Percentiles rank a stretch among this genome's conserved stretches.
phyloP scores from a whole-genome alignment of 768 basidiomycete species.

The Rossbeevera mucosa region DNA sequence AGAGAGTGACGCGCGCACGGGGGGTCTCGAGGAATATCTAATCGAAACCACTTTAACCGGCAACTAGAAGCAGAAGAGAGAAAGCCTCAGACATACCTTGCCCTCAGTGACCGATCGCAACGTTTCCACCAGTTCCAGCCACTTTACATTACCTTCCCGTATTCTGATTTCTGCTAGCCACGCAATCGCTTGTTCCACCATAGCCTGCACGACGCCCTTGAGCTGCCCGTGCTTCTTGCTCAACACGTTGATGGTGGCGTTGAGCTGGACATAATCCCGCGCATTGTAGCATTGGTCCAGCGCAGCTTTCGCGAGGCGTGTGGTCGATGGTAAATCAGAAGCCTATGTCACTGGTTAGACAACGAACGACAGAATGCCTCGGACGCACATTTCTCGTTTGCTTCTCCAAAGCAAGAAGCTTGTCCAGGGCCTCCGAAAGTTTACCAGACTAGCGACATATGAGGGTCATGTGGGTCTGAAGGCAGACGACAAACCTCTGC shows the following conservation, averaged over 20 bases:
- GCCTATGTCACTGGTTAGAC: conserved; percentile 49
- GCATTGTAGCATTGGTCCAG: conserved; percentile 69
- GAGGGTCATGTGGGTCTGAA: conserved; percentile 3
- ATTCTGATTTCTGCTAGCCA: conserved; percentile 78
- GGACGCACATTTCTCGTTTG: conserved; percentile 85
- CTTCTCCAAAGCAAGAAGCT: conserved; percentile 85
- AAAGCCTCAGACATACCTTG: conserved; percentile 56
- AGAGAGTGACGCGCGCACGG: conserved; percentile 87
- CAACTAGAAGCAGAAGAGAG: background rate
- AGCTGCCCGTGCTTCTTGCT: conserved; percentile 98
- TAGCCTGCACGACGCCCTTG: conserved; percentile 83
- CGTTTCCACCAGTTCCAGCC: conserved; percentile 87
- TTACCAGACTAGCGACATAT: conserved; percentile 58
- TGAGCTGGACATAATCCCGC: conserved; percentile 64
- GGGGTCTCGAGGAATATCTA: conserved; percentile 97
- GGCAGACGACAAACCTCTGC: conserved; percentile 55
- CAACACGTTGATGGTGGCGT: conserved; percentile 60
- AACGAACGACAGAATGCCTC: background rate
- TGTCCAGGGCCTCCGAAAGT: conserved; percentile 84
- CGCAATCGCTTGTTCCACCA: conserved; percentile 80
- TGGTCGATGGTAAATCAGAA: conserved; percentile 89
- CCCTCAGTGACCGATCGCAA: conserved; percentile 92
- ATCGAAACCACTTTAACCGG: background rate
- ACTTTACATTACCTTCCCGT: conserved; percentile 62
- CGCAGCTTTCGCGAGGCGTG: conserved; percentile 72